These are phyloP conservation scores for Neoscytalidium dimidiatum DNA, from an alignment of 2,329 filamentous ascomycete species.

Conservation along the genomic window DNA sequence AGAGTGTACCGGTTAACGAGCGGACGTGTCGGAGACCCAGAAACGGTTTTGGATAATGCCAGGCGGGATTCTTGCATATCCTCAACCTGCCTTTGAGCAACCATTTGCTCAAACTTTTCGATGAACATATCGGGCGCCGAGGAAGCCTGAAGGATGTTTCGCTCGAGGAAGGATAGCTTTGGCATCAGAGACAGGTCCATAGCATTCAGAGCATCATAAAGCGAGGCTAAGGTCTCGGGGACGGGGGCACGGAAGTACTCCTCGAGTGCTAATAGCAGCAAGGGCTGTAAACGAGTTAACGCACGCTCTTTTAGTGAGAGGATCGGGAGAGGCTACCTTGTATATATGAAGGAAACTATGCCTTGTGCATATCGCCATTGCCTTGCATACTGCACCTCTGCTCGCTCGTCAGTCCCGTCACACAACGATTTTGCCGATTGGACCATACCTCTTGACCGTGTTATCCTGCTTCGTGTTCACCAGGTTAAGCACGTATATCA, in stretches of 20 bases:
- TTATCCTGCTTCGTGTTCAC: slow-evolving; percentile 98
- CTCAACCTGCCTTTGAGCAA: slow-evolving; percentile 75
- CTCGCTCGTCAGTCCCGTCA: background rate
- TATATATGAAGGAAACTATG: slow-evolving; percentile 99
- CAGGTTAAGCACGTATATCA: slow-evolving; percentile 96
- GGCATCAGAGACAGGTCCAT: slow-evolving; percentile 98
- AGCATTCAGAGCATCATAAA: slow-evolving; percentile 90
- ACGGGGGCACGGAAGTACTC: slow-evolving; percentile 95
- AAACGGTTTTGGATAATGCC: slow-evolving; percentile 23
- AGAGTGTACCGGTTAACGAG: slow-evolving; percentile 70
- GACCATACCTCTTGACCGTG: slow-evolving; percentile 69
- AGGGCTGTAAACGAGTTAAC: slow-evolving; percentile 58
- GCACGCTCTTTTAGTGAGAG: slow-evolving; percentile 12
- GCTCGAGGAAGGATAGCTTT: slow-evolving; percentile 77
- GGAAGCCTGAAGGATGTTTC: slow-evolving; percentile 81
- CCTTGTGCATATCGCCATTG: slow-evolving; percentile 97
- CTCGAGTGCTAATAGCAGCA: slow-evolving; percentile 86
- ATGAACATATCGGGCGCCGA: slow-evolving; percentile 96
- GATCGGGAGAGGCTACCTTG: slow-evolving; percentile 61
- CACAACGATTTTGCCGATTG: slow-evolving; percentile 21
- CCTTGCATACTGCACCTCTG: slow-evolving; percentile 91
- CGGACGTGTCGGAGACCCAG: slow-evolving; percentile 50
- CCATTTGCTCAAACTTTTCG: slow-evolving; percentile 96
- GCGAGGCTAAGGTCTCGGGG: slow-evolving; percentile 79
- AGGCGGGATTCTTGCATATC: slow-evolving; percentile 43